Evolutionary conservation across 176 grass and related monocot genomes (phyloP).

Genomic region (Avena insularis): DNA sequence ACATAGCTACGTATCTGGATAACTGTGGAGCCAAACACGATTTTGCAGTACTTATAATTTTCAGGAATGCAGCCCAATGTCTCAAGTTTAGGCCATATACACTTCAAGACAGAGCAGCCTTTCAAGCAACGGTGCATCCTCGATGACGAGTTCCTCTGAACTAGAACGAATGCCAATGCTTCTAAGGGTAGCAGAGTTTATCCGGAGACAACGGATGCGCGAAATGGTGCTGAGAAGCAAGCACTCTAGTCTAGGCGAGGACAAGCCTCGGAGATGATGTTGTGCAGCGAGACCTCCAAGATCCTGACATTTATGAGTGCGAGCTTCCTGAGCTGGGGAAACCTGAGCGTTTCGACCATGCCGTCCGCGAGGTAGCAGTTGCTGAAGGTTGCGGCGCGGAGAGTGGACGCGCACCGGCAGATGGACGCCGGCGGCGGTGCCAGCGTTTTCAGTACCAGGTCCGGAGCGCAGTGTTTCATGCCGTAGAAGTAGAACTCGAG

Average conservation of each 20-base stretch:
- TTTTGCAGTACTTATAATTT: too few species aligned
- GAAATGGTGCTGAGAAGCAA: neutral
- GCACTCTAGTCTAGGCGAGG: neutral
- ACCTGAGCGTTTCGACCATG: neutral
- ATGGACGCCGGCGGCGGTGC: conserved; percentile 32
- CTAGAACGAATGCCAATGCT: neutral
- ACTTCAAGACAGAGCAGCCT: neutral
- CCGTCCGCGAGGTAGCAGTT: neutral
- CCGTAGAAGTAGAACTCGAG: neutral
- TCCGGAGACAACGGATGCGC: neutral
- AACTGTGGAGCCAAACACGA: too few species aligned
- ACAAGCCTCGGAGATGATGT: neutral
- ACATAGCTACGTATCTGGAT: too few species aligned
- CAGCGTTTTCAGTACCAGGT: neutral
- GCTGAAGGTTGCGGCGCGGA: neutral
- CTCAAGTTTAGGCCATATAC: neutral
- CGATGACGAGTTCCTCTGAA: neutral
- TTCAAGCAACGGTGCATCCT: neutral
- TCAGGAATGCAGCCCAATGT: neutral
- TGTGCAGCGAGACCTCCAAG: neutral
- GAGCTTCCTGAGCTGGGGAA: neutral
- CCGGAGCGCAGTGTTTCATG: neutral
- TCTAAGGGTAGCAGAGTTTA: neutral
- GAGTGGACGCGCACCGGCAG: conserved; percentile 35
- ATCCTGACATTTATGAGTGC: neutral